These are phyloP conservation scores for Ambrosia artemisiifolia DNA, from an alignment of 129 eudicot species.

Conservation along the genomic window DNA sequence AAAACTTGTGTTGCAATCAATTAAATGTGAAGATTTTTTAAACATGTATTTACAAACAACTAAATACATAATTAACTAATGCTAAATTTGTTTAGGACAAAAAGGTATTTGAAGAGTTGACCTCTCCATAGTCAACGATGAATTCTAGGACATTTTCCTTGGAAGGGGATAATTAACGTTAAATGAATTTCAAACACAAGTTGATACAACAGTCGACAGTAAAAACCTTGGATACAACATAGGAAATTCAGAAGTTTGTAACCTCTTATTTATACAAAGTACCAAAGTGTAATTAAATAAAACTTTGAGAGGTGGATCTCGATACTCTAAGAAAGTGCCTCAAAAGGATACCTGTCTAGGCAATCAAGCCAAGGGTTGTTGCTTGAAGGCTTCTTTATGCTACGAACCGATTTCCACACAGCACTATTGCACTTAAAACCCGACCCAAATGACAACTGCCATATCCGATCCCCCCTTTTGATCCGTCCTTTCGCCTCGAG, in stretches of 20 bases:
- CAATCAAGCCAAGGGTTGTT: constrained; percentile 85
- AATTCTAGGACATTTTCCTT: neutral
- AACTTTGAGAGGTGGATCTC: constrained; percentile 12
- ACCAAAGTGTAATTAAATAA: constrained; percentile 22
- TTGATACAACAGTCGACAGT: constrained; percentile 22
- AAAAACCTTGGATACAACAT: constrained; percentile 25
- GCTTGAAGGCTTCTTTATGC: constrained; percentile 46
- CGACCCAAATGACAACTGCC: constrained; percentile 95
- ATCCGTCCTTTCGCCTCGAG: constrained; percentile 80
- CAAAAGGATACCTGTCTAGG: constrained; percentile 55
- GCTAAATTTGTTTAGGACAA: too few relatives aligned
- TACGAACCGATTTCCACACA: constrained; percentile 79
- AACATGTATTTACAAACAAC: too few relatives aligned
- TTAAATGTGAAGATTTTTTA: too few relatives aligned
- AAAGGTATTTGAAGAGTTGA: neutral
- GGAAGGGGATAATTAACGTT: constrained; percentile 4
- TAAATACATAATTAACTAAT: too few relatives aligned
- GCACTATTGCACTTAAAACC: constrained; percentile 95
- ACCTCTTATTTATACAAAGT: constrained; percentile 35
- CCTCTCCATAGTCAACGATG: neutral
- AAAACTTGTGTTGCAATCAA: too few relatives aligned
- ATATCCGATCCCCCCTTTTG: constrained; percentile 71
- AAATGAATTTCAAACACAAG: constrained; percentile 22
- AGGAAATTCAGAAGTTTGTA: constrained; percentile 24
- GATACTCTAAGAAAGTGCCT: constrained; percentile 37